phyloP scores from a whole-genome alignment of 306 rosid genomes.

The Medicago lupulina region DNA sequence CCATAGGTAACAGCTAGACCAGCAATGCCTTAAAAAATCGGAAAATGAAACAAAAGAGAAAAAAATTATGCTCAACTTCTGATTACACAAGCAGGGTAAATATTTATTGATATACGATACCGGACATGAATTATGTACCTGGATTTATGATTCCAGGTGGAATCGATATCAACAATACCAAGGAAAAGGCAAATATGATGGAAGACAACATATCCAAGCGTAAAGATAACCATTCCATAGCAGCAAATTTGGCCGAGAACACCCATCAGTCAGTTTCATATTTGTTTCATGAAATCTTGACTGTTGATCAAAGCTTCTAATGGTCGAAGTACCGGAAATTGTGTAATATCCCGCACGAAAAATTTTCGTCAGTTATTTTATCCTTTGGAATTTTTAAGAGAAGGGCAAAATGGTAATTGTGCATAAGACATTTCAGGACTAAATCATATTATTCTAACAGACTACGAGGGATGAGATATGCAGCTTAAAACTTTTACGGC shows the following conservation, averaged over 20 bases:
- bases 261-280: slow-evolving; percentile 42
- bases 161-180: slow-evolving; percentile 68
- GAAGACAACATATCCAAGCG: slow-evolving; percentile 70
- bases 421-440: too few species aligned
- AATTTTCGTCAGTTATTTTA: too few species aligned
- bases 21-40: too few species aligned
- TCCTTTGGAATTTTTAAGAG: too few species aligned
- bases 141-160: slow-evolving; percentile 78
- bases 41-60: neutral
- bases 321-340: slow-evolving; percentile 76
- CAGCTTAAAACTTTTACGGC: too few species aligned
- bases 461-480: too few species aligned
- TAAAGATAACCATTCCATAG: slow-evolving; percentile 70
- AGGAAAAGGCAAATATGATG: slow-evolving; percentile 67
- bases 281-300: slow-evolving; percentile 56
- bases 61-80: slow-evolving; percentile 7
- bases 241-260: slow-evolving; percentile 65
- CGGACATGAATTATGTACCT: slow-evolving; percentile 48
- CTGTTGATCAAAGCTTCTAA: slow-evolving; percentile 82
- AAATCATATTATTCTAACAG: too few species aligned
- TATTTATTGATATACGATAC: slow-evolving; percentile 3
- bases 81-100: slow-evolving; percentile 1
- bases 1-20: too few species aligned
- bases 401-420: too few species aligned
- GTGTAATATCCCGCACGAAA: too few species aligned